phyloP scores from a whole-genome alignment of 352 stramenopile species.

The Phytophthora lateralis region DNA sequence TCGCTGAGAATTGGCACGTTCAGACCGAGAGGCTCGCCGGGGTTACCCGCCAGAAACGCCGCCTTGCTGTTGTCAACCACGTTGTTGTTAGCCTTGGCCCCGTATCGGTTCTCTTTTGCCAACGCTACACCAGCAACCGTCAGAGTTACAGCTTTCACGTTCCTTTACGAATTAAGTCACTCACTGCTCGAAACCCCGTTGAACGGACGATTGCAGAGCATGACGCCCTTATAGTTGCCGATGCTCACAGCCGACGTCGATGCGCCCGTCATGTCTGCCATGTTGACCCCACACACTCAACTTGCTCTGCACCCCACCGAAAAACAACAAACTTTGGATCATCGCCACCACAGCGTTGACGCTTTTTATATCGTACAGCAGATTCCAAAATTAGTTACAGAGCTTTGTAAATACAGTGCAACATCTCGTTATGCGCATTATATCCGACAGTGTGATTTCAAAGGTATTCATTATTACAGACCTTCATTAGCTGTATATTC shows the following conservation, averaged over 20 bases:
- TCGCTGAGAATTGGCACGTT: slow-evolving; percentile 85
- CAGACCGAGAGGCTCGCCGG: slow-evolving; percentile 67
- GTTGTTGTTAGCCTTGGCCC: slow-evolving; percentile 48
- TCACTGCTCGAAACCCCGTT: slow-evolving; percentile 84
- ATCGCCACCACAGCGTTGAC: background rate
- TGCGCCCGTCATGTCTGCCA: slow-evolving; percentile 45
- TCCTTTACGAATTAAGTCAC: slow-evolving; percentile 7
- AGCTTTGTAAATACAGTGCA: no score
- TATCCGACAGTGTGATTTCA: no score
- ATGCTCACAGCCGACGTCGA: slow-evolving; percentile 73
- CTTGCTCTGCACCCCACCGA: background rate
- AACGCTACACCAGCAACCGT: slow-evolving; percentile 41
- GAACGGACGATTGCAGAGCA: slow-evolving; percentile 95
- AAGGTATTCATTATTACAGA: no score
- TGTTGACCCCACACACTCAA: slow-evolving; percentile 8
- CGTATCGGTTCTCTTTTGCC: slow-evolving; percentile 50
- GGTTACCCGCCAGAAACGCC: slow-evolving; percentile 76
- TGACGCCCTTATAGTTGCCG: slow-evolving; percentile 96
- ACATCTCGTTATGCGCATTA: no score
- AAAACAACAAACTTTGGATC: slow-evolving; percentile 7
- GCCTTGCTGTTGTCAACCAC: slow-evolving; percentile 57
- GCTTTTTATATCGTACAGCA: slow-evolving; percentile 31
- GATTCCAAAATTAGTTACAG: slow-evolving; percentile 7
- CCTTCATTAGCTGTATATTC: no score
- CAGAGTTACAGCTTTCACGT: background rate